These are phyloP conservation scores for Solanum ossicruentum DNA, from an alignment of 257 asterid genomes.

Conservation along the genomic window DNA sequence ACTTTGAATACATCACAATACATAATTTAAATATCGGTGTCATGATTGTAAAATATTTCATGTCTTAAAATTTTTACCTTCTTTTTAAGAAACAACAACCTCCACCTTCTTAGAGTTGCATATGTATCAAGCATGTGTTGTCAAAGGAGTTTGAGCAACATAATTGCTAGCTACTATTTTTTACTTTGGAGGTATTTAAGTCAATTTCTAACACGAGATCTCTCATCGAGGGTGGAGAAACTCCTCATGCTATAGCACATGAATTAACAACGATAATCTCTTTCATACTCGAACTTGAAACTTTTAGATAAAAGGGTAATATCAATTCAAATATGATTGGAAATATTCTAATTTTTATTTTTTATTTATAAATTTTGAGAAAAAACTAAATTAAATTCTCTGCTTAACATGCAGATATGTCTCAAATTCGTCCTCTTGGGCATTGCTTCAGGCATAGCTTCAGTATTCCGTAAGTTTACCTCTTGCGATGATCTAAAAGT, in stretches of 20 bases:
- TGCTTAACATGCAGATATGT: slow-evolving; percentile 21
- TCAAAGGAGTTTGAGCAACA: no score
- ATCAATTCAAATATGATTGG: neutral
- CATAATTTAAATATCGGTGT: no score
- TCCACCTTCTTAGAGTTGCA: no score
- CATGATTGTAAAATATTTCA: no score
- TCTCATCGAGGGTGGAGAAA: neutral
- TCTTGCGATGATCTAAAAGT: no score
- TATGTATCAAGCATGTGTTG: no score
- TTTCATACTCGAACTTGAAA: neutral
- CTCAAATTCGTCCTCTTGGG: slow-evolving; percentile 24
- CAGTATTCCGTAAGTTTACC: slow-evolving; percentile 21
- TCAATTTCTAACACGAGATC: neutral
- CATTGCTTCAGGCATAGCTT: slow-evolving; percentile 24
- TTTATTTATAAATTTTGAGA: neutral
- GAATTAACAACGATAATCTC: neutral
- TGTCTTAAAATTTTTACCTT: no score
- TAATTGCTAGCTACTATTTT: neutral
- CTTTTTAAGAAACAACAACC: no score
- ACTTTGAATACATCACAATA: no score
- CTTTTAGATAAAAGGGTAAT: neutral
- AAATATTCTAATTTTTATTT: neutral
- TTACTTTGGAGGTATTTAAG: neutral
- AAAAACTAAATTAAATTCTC: neutral
- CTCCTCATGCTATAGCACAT: neutral